These are phyloP conservation scores for Cokeromyces recurvatus DNA, from an alignment of 371 early-diverging fungal species.

Conservation along the genomic window DNA sequence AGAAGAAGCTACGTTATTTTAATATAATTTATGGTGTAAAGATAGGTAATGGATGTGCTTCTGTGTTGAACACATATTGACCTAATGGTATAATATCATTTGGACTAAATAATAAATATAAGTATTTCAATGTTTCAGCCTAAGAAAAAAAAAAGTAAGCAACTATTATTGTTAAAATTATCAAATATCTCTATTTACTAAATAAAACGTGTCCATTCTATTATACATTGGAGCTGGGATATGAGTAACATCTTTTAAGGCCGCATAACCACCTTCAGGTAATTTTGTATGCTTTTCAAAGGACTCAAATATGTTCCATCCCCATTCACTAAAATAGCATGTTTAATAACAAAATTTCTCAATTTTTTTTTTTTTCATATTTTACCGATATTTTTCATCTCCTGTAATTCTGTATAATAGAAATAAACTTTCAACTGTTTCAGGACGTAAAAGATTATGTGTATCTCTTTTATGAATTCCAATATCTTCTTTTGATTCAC, in stretches of 20 bases:
- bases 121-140: constrained; percentile 95
- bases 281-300: constrained; percentile 78
- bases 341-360: neutral
- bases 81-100: constrained; percentile 67
- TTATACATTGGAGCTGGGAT: constrained; percentile 53
- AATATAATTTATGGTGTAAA: constrained; percentile 29
- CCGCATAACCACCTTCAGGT: constrained; percentile 71
- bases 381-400: constrained; percentile 66
- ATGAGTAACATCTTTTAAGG: constrained; percentile 66
- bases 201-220: constrained; percentile 77
- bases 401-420: constrained; percentile 80
- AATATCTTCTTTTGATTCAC: constrained; percentile 53
- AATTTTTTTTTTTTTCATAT: neutral
- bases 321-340: constrained; percentile 70
- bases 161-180: too few species aligned
- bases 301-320: constrained; percentile 82
- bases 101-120: constrained; percentile 82
- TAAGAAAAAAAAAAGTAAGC: constrained; percentile 50
- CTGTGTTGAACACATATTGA: constrained; percentile 85
- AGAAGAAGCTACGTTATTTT: too few species aligned
- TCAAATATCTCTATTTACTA: constrained; percentile 49
- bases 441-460: constrained; percentile 79
- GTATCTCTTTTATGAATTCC: constrained; percentile 54
- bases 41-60: constrained; percentile 82
- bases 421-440: constrained; percentile 88